Conservation (phyloP, 805 yeast genomes). For the Clavispora vitiphila region DNA sequence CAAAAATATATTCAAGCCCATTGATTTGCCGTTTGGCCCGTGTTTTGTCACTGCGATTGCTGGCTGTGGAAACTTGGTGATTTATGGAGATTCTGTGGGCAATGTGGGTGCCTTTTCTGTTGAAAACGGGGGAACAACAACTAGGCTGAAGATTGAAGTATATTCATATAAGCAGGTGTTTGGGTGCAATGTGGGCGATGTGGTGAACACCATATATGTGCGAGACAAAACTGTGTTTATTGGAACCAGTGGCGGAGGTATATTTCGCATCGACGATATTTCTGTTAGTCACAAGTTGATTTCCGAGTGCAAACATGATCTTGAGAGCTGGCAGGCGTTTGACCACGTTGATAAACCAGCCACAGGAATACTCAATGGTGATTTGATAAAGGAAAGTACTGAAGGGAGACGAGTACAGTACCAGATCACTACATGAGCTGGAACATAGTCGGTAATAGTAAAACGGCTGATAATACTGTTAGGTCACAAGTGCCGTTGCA, state of each 20-base stretch:
- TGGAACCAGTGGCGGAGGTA: conserved; percentile 11
- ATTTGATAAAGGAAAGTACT: not conserved
- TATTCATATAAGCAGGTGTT: conserved; percentile 5
- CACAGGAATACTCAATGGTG: not conserved
- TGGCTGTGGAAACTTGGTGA: conserved; percentile 2
- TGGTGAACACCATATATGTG: conserved; percentile 2
- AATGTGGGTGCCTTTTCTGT: conserved; percentile 11
- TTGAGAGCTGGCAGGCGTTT: not conserved
- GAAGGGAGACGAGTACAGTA: not conserved
- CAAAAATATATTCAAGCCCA: not conserved
- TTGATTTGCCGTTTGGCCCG: conserved; percentile 1
- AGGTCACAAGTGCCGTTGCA: too few species aligned
- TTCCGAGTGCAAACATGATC: not conserved
- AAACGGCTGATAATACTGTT: too few species aligned
- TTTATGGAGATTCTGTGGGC: conserved; percentile 28
- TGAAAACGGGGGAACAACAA: conserved; percentile 2
- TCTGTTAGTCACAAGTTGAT: not conserved
- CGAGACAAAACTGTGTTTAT: conserved; percentile 2
- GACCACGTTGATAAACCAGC: not conserved
- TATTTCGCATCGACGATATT: conserved; percentile 2
- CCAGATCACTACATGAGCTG: not conserved
- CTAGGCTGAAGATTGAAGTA: not conserved
- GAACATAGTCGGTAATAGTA: too few species aligned
- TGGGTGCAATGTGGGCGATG: conserved; percentile 25
- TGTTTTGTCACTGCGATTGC: conserved; percentile 14